Base-by-base conservation (phyloP, 805 yeast genomes). In the Ogataea pilisensis region DNA sequence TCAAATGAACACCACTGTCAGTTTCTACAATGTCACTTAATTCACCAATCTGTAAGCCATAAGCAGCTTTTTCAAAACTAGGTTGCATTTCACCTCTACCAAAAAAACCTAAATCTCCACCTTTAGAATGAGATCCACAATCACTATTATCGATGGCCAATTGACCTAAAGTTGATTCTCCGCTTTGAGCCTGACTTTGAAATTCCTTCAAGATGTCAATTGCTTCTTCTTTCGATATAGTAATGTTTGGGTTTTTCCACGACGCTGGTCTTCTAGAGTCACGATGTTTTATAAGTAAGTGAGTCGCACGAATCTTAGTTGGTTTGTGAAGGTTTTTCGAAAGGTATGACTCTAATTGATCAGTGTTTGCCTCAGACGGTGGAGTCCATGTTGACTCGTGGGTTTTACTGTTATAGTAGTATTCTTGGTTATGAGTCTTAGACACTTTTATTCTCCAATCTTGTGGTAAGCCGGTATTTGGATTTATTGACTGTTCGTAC, bases 21-120 rank as follows among this genome's bases (percentile, higher is more conserved):
- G 90, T 78, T 64, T 89, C 97, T 13, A 93, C 85, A 21, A 89
- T 76, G 33, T 78, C 85, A 55, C 93, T 82, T 34, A 85, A 61
- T 58, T 90, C 93, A 17, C 96, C 96, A 17, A 88, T 81, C 49
- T 85, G 78, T 49, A 93, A 68, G 4, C 66, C 80, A 60, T 85
- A 91, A 2, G 96, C 82, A 2, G 93, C 95, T 44, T 80, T 80
- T 63, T 93, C 99, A 57, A 93, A 93, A 43, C 83, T 67, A 27
- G 96, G 96, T 63, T 93, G 98, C 99, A 93, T 93, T 53, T 83
- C 89, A 30, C 96, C 96, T 45, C 73, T 79, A 19, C 85, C 87
- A 58, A 93, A 93, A 57, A 67, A 79, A 0, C 99, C 98, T 53
- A 93, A 70, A 61, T 93, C 99, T 34, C 99, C 99, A 17, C 89